A percentile compares a stretch with the other conserved stretches of the same genome.
Evolutionary conservation across 768 basidiomycete species (phyloP).

Genomic region (Calocybe indica): DNA sequence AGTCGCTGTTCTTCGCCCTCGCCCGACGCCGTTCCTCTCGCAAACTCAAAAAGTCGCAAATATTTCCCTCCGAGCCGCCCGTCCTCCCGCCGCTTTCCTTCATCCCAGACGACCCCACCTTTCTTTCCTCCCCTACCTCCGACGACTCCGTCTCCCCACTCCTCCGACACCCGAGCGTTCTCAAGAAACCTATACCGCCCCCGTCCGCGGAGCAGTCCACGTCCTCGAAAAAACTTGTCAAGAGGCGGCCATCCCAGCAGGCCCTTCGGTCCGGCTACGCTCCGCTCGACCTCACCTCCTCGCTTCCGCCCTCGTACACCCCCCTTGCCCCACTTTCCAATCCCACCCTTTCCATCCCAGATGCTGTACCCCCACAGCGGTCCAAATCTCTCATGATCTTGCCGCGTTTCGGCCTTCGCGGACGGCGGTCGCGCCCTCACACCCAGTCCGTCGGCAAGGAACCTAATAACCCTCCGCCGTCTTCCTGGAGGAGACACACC

Average conservation of each 20-base stretch:
- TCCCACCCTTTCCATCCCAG: neutral
- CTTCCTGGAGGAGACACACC: too few species aligned
- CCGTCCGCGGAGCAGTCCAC: too few species aligned
- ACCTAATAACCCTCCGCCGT: too few species aligned
- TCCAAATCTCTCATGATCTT: slow-evolving; percentile 1
- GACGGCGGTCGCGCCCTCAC: neutral
- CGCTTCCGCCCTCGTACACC: neutral
- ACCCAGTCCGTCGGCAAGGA: neutral
- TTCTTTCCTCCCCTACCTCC: neutral
- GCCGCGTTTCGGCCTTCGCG: neutral
- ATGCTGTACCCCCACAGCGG: neutral
- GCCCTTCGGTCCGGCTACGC: too few species aligned
- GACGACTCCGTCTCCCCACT: neutral
- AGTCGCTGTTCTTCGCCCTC: neutral
- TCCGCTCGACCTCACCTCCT: too few species aligned
- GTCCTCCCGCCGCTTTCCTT: neutral
- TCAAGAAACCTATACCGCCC: too few species aligned
- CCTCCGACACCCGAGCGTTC: too few species aligned
- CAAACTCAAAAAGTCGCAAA: neutral
- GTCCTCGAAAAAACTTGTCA: too few species aligned
- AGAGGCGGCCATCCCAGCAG: too few species aligned
- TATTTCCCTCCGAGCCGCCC: neutral
- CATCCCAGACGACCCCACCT: neutral
- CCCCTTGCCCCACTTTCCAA: neutral
- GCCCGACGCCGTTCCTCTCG: neutral